Conservation (phyloP, 768 basidiomycete genomes). For the Leccinum aurantiacum region DNA sequence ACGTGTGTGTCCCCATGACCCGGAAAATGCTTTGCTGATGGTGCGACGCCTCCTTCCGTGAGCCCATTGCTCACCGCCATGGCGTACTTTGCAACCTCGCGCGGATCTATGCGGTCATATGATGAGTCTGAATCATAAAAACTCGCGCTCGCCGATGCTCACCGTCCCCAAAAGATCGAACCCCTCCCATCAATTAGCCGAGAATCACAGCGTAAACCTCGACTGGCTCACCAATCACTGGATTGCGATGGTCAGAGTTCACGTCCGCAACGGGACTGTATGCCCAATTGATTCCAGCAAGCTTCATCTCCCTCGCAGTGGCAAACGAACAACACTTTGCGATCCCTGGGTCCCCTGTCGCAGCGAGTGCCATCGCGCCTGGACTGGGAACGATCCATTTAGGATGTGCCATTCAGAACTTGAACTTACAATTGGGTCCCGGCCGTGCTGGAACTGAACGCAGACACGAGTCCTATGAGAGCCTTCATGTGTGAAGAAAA, state of each 20-base stretch:
- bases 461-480: slow-evolving; percentile 61
- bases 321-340: slow-evolving; percentile 49
- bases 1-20: slow-evolving; percentile 74
- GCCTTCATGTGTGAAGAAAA: background rate
- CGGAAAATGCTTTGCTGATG: slow-evolving; percentile 70
- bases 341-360: slow-evolving; percentile 46
- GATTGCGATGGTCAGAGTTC: slow-evolving; percentile 67
- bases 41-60: slow-evolving; percentile 49
- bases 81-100: slow-evolving; percentile 49
- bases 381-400: slow-evolving; percentile 42
- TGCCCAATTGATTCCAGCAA: slow-evolving; percentile 69
- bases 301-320: slow-evolving; percentile 54
- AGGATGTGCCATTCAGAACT: slow-evolving; percentile 24
- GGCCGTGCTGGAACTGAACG: slow-evolving; percentile 54
- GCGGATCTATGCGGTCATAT: slow-evolving; percentile 43
- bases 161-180: slow-evolving; percentile 73
- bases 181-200: slow-evolving; percentile 39
- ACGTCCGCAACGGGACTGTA: slow-evolving; percentile 73
- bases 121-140: background rate
- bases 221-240: slow-evolving; percentile 58
- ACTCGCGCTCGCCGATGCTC: slow-evolving; percentile 6
- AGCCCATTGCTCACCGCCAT: slow-evolving; percentile 50
- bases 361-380: slow-evolving; percentile 71
- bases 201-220: background rate
- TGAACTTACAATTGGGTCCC: slow-evolving; percentile 67